Evolutionary conservation across 768 basidiomycete species (phyloP).

Genomic region (Boletus tylopilopsis): DNA sequence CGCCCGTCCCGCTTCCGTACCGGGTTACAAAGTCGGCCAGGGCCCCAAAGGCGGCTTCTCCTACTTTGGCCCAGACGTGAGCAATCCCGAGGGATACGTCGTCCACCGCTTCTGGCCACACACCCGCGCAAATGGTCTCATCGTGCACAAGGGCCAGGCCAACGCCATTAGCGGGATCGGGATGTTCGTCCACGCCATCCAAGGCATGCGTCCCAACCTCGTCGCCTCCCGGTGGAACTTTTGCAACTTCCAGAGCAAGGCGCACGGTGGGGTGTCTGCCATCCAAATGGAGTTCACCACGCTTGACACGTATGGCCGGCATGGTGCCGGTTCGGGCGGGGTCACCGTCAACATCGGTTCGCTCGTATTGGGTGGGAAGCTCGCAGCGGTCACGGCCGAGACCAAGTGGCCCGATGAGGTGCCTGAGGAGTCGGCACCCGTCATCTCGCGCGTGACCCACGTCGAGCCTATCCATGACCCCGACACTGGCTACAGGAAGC

Average conservation of each 20-base stretch:
- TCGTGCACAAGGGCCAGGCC: constrained; percentile 66
- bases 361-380: constrained; percentile 74
- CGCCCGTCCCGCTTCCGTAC: constrained; percentile 60
- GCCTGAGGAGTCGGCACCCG: constrained; percentile 40
- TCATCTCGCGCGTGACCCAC: constrained; percentile 68
- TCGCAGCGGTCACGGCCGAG: constrained; percentile 75
- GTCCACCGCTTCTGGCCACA: constrained; percentile 91
- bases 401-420: constrained; percentile 70
- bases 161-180: constrained; percentile 57
- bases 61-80: constrained; percentile 72
- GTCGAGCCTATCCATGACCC: constrained; percentile 56
- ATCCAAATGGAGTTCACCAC: constrained; percentile 97
- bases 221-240: constrained; percentile 97
- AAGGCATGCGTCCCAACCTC: constrained; percentile 95
- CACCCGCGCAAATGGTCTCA: constrained; percentile 54
- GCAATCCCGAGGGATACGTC: constrained; percentile 78
- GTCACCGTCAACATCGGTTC: constrained; percentile 85
- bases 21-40: constrained; percentile 89
- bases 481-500: constrained; percentile 80
- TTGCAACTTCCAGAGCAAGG: constrained; percentile 78
- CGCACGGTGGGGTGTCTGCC: constrained; percentile 73
- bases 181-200: constrained; percentile 94
- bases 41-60: constrained; percentile 87
- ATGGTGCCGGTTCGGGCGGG: constrained; percentile 76
- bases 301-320: constrained; percentile 69